Evolutionary conservation across 1,139 yeast genomes (phyloP), one percentile per base, ranked within the genome.

Genomic region (Diutina rugosa): DNA sequence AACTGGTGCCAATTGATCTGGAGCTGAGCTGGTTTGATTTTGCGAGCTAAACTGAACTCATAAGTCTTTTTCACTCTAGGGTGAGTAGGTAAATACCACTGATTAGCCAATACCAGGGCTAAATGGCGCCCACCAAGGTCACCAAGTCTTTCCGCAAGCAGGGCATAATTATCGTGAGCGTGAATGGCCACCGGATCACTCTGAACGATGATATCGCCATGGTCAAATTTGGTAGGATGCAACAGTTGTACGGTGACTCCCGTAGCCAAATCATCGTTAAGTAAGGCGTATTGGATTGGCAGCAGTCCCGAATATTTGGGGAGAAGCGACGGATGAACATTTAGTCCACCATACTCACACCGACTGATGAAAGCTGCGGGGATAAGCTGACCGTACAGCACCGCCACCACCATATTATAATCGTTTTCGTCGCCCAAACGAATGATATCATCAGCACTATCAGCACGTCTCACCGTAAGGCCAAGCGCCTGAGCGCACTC

Each of bases 181-280:
- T 57, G 49, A 2, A 85, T 72, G 0, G 68, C 63, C 0, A 82
- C 61, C 41, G 68, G 73, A 0, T 66, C 67, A 0, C 87, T 76
- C 61, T 86, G 95, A n/a, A 75, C 67, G 1, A 93, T 66, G 0
- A 93, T 78, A 6, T 76, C 73, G 0, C 99, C 99, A 52, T 73
- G 76, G 63, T 93, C 99, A 64, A 93, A 93, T 64, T 84, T 78
- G 0, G 86, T 79, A 0, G 97, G 97, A 66, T 93, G 97, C 21
- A 93, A 69, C 0, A 96, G 88, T 67, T 93, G 99, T 0, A 95
- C 79, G 0, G 97, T 81, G 10, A 90, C 96, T 0, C 99, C 99
- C 0, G 98, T 85, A 35, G 58, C 61, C 1, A 61, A 51, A 61
- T 87, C 93, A 56, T 76, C 76, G 60, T 87, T 81, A 63, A 90